These are phyloP conservation scores for Trametes gibbosa DNA, from an alignment of 768 basidiomycete genomes.

Conservation along the genomic window DNA sequence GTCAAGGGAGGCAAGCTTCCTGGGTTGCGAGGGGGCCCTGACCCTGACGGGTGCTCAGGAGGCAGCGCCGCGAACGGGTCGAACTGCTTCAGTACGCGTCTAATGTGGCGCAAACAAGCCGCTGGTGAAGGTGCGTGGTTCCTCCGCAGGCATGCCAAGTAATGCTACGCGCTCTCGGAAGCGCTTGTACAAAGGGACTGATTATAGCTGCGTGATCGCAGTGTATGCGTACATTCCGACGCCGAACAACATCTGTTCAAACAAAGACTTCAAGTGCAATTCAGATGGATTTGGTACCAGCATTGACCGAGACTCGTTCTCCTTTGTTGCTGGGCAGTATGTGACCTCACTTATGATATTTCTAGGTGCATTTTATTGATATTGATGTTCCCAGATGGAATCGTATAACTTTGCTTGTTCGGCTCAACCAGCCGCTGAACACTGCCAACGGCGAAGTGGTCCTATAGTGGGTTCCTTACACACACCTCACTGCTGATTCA, in stretches of 20 bases:
- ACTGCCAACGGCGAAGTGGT: conserved; percentile 73
- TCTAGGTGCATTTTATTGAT: background rate
- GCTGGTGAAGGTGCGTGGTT: conserved; percentile 61
- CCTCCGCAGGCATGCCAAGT: background rate
- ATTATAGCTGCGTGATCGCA: conserved; percentile 28
- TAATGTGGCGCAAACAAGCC: conserved; percentile 74
- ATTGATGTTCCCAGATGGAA: conserved; percentile 51
- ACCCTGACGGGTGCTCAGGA: conserved; percentile 64
- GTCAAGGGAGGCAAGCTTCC: conserved; percentile 79
- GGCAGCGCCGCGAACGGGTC: conserved; percentile 60
- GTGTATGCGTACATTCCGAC: conserved; percentile 82
- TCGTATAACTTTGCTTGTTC: conserved; percentile 69
- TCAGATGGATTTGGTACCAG: conserved; percentile 72
- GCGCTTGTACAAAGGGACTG: background rate
- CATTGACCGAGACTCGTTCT: conserved; percentile 63
- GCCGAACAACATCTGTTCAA: conserved; percentile 55
- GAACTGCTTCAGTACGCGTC: conserved; percentile 68
- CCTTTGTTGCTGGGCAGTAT: conserved; percentile 60
- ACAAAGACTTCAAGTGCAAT: conserved; percentile 60
- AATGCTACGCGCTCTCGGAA: background rate
- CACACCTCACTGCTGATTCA: background rate
- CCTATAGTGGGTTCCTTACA: conserved; percentile 51
- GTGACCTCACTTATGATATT: conserved; percentile 32
- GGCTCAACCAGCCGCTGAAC: conserved; percentile 65
- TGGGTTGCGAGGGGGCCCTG: conserved; percentile 67